Conservation (phyloP, 768 basidiomycete genomes). For the Chalciporus piperatus region DNA sequence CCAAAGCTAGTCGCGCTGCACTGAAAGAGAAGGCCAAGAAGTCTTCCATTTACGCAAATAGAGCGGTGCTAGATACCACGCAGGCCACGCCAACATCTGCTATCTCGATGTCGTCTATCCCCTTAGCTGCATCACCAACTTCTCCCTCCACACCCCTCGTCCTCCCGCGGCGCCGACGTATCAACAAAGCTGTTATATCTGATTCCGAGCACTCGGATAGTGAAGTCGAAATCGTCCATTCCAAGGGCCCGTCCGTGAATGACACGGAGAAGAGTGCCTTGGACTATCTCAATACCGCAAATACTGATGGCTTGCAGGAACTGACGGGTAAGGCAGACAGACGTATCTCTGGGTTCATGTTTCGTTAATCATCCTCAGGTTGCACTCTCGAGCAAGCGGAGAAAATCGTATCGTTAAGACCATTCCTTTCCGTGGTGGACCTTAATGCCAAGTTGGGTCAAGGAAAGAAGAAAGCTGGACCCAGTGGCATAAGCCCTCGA, state of each 20-base stretch:
- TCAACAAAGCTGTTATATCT: conserved; percentile 62
- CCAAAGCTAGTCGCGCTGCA: conserved; percentile 60
- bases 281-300: conserved; percentile 65
- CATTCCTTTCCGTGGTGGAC: conserved; percentile 75
- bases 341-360: not conserved
- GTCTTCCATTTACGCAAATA: conserved; percentile 79
- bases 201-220: conserved; percentile 54
- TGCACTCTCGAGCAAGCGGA: conserved; percentile 81
- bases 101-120: conserved; percentile 29
- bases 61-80: conserved; percentile 48
- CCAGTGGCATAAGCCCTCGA: conserved; percentile 80
- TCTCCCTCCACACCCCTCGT: conserved; percentile 45
- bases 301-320: conserved; percentile 65
- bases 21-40: conserved; percentile 74
- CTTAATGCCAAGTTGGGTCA: conserved; percentile 73
- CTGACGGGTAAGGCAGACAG: conserved; percentile 56
- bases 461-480: conserved; percentile 83
- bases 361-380: conserved; percentile 39
- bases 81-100: conserved; percentile 37
- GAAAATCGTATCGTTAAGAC: conserved; percentile 73
- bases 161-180: conserved; percentile 46
- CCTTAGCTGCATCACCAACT: conserved; percentile 33
- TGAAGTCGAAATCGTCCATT: conserved; percentile 40
- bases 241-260: conserved; percentile 33
- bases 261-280: conserved; percentile 52